phyloP scores from a whole-genome alignment of 129 eudicot species.

The Flaveria trinervia region DNA sequence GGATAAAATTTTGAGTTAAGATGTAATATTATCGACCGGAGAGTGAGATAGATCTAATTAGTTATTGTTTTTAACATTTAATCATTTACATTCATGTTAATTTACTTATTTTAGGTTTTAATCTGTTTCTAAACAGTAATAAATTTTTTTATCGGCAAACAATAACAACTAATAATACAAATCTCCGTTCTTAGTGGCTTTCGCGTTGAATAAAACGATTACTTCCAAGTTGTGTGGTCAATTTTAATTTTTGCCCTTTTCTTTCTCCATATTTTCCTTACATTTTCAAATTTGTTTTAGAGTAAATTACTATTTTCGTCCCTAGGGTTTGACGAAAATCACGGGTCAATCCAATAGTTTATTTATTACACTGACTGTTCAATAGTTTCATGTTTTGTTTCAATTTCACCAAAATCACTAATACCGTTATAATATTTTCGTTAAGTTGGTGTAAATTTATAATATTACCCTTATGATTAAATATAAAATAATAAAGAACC shows the following conservation, averaged over 20 bases:
- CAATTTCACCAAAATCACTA: too few relatives aligned
- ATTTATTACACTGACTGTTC: too few relatives aligned
- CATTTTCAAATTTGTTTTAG: slow-evolving; percentile 34
- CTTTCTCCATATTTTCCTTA: slow-evolving; percentile 38
- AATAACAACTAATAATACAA: slow-evolving; percentile 1
- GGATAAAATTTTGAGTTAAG: background rate
- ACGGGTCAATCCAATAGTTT: too few relatives aligned
- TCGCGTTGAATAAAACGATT: slow-evolving; percentile 39
- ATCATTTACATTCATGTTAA: background rate
- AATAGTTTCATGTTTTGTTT: too few relatives aligned
- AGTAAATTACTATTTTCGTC: too few relatives aligned
- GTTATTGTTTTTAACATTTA: background rate
- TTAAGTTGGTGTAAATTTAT: too few relatives aligned
- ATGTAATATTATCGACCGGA: background rate
- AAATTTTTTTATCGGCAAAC: too few relatives aligned
- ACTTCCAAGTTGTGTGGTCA: slow-evolving; percentile 42
- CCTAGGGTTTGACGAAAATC: too few relatives aligned
- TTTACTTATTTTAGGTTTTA: background rate
- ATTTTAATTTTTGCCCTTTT: slow-evolving; percentile 41
- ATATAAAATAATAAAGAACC: too few relatives aligned
- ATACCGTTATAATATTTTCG: too few relatives aligned
- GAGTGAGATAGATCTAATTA: background rate
- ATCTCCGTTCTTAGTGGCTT: slow-evolving; percentile 33
- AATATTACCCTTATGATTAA: too few relatives aligned
- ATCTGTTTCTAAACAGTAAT: background rate